Base-by-base conservation (phyloP, 179 eudicot species). In the Beta macrorhiza region DNA sequence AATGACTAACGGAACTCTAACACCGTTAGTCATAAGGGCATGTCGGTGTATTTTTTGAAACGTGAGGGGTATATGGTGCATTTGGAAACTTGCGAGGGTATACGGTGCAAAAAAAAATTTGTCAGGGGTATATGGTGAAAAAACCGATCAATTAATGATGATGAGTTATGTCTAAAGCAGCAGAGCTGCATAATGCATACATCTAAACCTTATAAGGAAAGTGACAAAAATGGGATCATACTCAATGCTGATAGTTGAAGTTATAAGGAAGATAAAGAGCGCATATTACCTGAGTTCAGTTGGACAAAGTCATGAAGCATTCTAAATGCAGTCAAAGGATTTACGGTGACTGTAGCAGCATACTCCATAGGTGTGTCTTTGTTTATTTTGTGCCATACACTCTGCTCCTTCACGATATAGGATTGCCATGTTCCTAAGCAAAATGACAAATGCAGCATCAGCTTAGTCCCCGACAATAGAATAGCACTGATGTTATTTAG, bases 351-450 rank as follows among this genome's bases (percentile, higher is more conserved):
- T 63, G 98, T 91, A 63, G 99, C 97, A 86, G 99, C 98, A 87
- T 91, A 96, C 72, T 94, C 92, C 52, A 87, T 79, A 42, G 96
- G 98, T 5, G 96, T 90, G 70, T 84, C 75, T 80, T 88, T 87
- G 84, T 88, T 88, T 52, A 96, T 86, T 87, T 89, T 96, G 87
- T 96, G 97, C 99, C 99, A 96, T 9, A 87, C 85, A 84, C 86
- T 88, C 65, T 92, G 87, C 71, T 94, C 93, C 83, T 90, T 92
- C 12, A 96, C 98, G 67, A 94, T 83, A 82, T 90, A 91, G 14
- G 98, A 89, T 87, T 92, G 97, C 98, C 99, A 96, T 77, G 92
- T 91, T 80, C 99, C 98, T 93, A 82, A 75, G 76, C n/a, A 80
- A 57, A 78, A 78, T 7, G 5, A 53, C 13, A 37, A 53, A 72